These are phyloP conservation scores for Colletotrichum sp. DNA, from an alignment of 2,329 filamentous ascomycete species.

Conservation along the genomic window DNA sequence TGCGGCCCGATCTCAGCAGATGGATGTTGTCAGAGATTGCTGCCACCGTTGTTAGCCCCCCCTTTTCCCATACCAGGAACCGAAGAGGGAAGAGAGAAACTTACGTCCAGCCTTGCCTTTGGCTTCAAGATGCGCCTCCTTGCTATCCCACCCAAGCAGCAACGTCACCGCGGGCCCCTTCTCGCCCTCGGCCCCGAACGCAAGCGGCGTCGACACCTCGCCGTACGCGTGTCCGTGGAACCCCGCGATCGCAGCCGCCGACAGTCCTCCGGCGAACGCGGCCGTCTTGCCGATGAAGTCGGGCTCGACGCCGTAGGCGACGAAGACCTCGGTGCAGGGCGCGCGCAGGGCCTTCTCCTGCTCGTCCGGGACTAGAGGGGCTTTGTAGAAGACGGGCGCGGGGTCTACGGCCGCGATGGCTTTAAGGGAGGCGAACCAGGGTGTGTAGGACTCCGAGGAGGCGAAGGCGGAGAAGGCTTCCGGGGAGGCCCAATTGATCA, in stretches of 20 bases:
- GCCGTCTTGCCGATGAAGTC: conserved; percentile 18
- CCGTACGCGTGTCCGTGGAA: conserved; percentile 36
- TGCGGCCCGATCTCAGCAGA: conserved; percentile 32
- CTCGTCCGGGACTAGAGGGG: not conserved
- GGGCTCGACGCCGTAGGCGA: conserved; percentile 35
- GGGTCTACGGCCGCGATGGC: conserved; percentile 26
- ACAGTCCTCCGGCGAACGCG: conserved; percentile 35
- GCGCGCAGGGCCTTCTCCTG: conserved; percentile 33
- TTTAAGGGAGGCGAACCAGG: conserved; percentile 42
- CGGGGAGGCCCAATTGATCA: conserved; percentile 38
- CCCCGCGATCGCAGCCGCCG: conserved; percentile 28
- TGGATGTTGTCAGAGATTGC: conserved; percentile 41
- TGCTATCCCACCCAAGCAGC: conserved; percentile 45
- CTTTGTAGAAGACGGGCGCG: conserved; percentile 27
- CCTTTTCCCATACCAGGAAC: too few relatives aligned
- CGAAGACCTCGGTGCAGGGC: conserved; percentile 44
- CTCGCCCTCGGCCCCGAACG: conserved; percentile 28
- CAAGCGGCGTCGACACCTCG: conserved; percentile 33
- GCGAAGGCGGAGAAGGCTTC: conserved; percentile 43
- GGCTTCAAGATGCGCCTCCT: conserved; percentile 37
- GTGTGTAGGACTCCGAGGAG: conserved; percentile 43
- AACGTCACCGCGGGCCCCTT: conserved; percentile 35
- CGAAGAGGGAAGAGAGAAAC: not conserved
- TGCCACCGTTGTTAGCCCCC: conserved; percentile 14
- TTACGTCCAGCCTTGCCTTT: conserved; percentile 27